Evolutionary conservation across 176 grass and related monocot genomes (phyloP), one percentile per base, ranked within the genome.

Genomic region (Areca catechu): DNA sequence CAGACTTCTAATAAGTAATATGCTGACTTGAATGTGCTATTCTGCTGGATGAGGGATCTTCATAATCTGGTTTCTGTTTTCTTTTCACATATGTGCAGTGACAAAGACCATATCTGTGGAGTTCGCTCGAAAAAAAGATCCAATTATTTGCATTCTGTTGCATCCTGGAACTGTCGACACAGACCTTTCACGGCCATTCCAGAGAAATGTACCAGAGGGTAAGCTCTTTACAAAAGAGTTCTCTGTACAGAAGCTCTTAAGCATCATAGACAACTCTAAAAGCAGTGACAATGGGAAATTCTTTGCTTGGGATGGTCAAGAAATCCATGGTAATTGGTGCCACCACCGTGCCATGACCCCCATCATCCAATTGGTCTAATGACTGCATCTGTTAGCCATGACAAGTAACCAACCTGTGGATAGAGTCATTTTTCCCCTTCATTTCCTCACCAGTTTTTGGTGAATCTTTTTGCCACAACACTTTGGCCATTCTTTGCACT

Each of bases 111-210:
- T 74, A 49, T 97, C 86, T 7, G 83, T 97, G 5, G 83, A 90
- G 61, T 50, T 97, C 71, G 74, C 74, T 43, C 81, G 78, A 29
- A 87, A 84, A 64, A 85, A 80, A 27, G 85, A 82, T 30, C 70
- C 70, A 47, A 87, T 87, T 16, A 60, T 76, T 58, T 90, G 83
- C 78, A 85, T 97, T 65, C 54, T 96, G 67, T 69, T 90, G 50
- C 91, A 95, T 82, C 91, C 86, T 22, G 90, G 90, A 64, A 89
- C 85, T 19, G 91, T 96, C 49, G 83, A 90, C 56, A 90, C 92
- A 2, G 83, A 96, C 23, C 86, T 96, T 16, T 90, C 92, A 27
- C 69, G 76, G 5, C 86, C 86, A 4, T 96, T 96, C 65, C 86
- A 85, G 56, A 79, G 78, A 74, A 96, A 90, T 9, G 71, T 90